Base-by-base conservation (phyloP, 805 yeast genomes). In the Spathaspora hagerdaliae region DNA sequence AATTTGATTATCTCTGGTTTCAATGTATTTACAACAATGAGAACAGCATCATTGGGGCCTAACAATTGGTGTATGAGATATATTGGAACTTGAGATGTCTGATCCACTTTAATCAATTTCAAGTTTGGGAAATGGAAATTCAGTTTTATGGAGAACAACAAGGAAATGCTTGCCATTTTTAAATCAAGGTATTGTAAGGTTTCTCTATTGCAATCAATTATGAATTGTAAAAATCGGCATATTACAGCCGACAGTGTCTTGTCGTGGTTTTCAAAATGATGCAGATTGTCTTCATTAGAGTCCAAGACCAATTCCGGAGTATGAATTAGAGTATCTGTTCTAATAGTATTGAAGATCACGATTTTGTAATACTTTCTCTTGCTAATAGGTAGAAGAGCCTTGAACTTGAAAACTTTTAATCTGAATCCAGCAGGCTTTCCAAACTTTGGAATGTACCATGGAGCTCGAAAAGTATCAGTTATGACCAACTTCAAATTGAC, bases 21-120 rank as follows among this genome's bases (percentile, higher is more conserved):
- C 5, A 29, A 24, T 8, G 41, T 39, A 11, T 39, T 39, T 26
- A 15, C 13, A 27, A 38, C 15, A 15, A 39, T 10, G 10, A 39
- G n/a, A 4, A 39, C 15, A 6, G 41, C 26, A 19, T 29, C 13
- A 13, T 26, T 11, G 24, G 15, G 11, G 13, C n/a, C 19, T 8
- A 39, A 5, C 2, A 39, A n/a, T 29, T 29, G 19, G 7, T 9
- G 15, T 11, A 39, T 13, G 9, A 39, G 19, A 6, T 19, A 9
- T 7, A 7, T 14, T 24, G 40, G 42, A 19, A 37, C 11, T 19
- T 31, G n/a, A n/a, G 43, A 38, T 26, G 43, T 45, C 36, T 55
- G 60, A 43, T 64, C 65, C 19, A 64, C 45, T 9, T 54, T 37
- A n/a, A 63, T 42, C 19, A 60, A 24, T 29, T 56, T 53, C 24